Base-by-base conservation (phyloP, 805 yeast species). In the Candida coquimbonensis region DNA sequence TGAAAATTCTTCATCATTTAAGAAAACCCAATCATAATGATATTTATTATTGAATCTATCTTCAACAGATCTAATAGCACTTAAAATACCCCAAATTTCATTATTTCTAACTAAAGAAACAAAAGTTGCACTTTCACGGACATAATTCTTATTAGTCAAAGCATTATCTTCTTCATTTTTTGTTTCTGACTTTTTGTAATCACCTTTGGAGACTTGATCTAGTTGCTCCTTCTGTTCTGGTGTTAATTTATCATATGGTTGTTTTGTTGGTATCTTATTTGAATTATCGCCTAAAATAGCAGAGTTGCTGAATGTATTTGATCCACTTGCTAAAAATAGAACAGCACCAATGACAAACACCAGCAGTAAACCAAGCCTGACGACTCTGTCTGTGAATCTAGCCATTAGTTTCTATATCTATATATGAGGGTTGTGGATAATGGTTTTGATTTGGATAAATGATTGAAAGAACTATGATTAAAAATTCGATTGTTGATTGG, bases 21-120 rank as follows among this genome's bases (percentile, higher is more conserved):
- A 72, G 64, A 91, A 93, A 26, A 89, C 93, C 97, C 98, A 91
- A 56, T 95, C 97, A 61, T 91, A 91, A 52, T 85, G 74, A 68
- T 68, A 90, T 40, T 85, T 74, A 16, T 68, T 62, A 70, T 91
- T 91, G 73, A 93, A 91, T 51, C 96, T 73, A 64, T 89, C 97
- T 67, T 91, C 97, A 45, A 90, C 76, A 40, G 81, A 77, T 63
- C 87, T 74, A 49, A 87, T 83, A 8, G 95, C 80, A 31, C 70
- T 75, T 39, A 78, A 66, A 43, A 87, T 65, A 25, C 74, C 73
- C 67, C 76, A 72, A 46, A 87, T 63, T 60, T 87, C 96, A n/a
- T 68, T 56, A 63, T 86, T 85, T 67, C 95, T 74, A 12, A 90
- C 93, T 55, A 87, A 70, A 0, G 91, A 75, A 16, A 87, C 89